Base-by-base conservation (phyloP, 1,284 basidiomycete genomes). In the Tylopilus sp. region DNA sequence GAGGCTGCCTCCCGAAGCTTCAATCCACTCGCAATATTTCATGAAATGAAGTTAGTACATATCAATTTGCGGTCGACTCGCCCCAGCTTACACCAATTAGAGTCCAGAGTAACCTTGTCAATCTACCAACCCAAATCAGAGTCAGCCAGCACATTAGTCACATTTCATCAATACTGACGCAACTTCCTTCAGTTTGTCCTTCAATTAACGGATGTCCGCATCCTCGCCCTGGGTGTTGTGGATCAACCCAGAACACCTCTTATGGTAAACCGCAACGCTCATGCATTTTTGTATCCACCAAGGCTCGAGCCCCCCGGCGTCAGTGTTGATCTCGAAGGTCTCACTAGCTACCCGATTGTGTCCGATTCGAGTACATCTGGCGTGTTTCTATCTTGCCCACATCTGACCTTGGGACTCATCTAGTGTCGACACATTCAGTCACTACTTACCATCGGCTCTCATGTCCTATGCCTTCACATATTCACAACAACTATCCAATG, bases 151-250 rank as follows among this genome's bases (percentile, higher is more conserved):
- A 54, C 24, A 50, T 31, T 30, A 20, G 46, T 61, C 48, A 20
- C 53, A n/a, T 49, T 59, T 39, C 48, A 31, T 21, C 10, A 30
- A 18, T n/a, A n/a, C 31, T 64, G 26, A 60, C 18, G 4, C 33
- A 28, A 11, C 29, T 18, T 40, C 10, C 17, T 14, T 21, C 43
- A 87, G 85, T 73, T 85, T 26, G 74, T 89, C 17, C 74, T 88
- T 14, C 77, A 85, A 60, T 72, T 90, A 42, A 71, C 76, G 11
- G 88, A 90, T 61, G 78, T 87, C 17, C 77, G 87, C n/a, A 77
- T 90, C 46, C 65, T 90, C 47, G 84, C 80, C 1, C 73, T 89
- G 30, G 87, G 87, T 6, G 80, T 81, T 0, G 71, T 84, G 31
- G 75, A 77, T 51, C 76, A 71, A 39, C 81, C 83, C 5, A 73